Evolutionary conservation across 2,329 filamentous ascomycete species (phyloP), one percentile per base, ranked within the genome.

Genomic region (Rhinocladiella mackenziei): DNA sequence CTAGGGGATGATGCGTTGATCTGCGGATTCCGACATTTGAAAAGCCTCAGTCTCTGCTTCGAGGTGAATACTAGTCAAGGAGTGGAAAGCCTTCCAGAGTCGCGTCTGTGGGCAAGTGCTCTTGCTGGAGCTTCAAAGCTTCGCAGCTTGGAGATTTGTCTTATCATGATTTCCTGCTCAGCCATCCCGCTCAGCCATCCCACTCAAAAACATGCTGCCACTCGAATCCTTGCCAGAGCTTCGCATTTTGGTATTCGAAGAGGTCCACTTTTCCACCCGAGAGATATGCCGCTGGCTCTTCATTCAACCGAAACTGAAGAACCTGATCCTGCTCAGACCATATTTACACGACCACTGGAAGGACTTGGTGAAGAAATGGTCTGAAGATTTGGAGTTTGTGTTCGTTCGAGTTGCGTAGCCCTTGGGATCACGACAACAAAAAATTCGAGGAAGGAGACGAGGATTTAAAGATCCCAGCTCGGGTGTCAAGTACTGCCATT

Each of bases 281-380:
- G 28, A 43, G 17, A 43, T 48, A 9, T 39, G 26, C 14, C 8
- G 14, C 5, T 40, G 45, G 45, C 34, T 48, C 6, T 43, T 43
- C 28, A 34, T 39, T 9, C 45, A 48, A 15, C 45, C 45, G 5
- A 43, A 23, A 10, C 20, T 48, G 28, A 48, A 25, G 23, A 30
- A 34, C n/a, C 33, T 48, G 8, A 10, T 18, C 9, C 35, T 48
- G 26, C 36, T 19, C 11, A 31, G 31, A 28, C 22, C 39, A 3
- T 20, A 26, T 7, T 29, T 48, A 6, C n/a, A 20, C 9, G 45
- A 39, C 1, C 23, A 14, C n/a, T 43, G 45, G 45, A 26, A 29
- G 11, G 22, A 33, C 9, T 4, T 48, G 26, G 11, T 43, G 11
- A 11, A 43, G 10, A 19, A 5, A 18, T 43, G 32, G 39, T 43